Conservation (phyloP, 768 basidiomycete genomes). For the Lyophyllum shimeji region DNA sequence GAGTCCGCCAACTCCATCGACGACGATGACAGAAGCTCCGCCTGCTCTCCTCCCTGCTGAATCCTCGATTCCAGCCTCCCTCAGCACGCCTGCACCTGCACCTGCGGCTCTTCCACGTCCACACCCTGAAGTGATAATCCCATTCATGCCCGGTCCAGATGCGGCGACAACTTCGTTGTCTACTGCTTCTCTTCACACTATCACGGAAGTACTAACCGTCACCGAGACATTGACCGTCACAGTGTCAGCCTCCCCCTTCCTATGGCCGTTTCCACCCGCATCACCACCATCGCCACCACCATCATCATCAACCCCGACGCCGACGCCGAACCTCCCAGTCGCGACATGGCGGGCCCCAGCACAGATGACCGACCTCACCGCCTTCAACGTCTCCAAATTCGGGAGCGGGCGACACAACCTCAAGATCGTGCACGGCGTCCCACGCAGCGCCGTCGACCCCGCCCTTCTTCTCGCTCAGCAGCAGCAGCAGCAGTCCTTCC, state of each 20-base stretch:
- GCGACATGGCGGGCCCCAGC: conserved; percentile 52
- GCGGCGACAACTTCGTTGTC: too few relatives aligned
- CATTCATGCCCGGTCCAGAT: not conserved
- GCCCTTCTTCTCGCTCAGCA: conserved; percentile 13
- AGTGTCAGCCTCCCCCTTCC: conserved; percentile 12
- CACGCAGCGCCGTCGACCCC: conserved; percentile 30
- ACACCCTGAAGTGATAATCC: not conserved
- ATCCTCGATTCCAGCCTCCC: too few relatives aligned
- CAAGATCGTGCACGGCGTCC: conserved; percentile 50
- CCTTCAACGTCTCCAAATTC: conserved; percentile 61
- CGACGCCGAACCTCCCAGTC: conserved; percentile 9
- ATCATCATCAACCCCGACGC: conserved; percentile 8
- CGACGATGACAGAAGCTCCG: too few relatives aligned
- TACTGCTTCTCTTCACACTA: too few relatives aligned
- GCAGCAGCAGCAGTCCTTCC: too few relatives aligned
- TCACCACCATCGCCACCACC: conserved; percentile 6
- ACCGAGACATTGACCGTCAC: conserved; percentile 26
- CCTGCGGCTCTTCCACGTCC: too few relatives aligned
- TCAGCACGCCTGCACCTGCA: not conserved
- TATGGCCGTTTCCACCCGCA: conserved; percentile 5
- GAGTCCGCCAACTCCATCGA: too few relatives aligned
- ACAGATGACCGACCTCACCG: conserved; percentile 54
- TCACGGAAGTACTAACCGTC: conserved; percentile 11
- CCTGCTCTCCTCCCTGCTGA: too few relatives aligned
- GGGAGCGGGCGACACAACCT: conserved; percentile 56